These are phyloP conservation scores for Pseudocercospora macadamiae DNA, from an alignment of 2,329 filamentous ascomycete genomes.

Conservation along the genomic window DNA sequence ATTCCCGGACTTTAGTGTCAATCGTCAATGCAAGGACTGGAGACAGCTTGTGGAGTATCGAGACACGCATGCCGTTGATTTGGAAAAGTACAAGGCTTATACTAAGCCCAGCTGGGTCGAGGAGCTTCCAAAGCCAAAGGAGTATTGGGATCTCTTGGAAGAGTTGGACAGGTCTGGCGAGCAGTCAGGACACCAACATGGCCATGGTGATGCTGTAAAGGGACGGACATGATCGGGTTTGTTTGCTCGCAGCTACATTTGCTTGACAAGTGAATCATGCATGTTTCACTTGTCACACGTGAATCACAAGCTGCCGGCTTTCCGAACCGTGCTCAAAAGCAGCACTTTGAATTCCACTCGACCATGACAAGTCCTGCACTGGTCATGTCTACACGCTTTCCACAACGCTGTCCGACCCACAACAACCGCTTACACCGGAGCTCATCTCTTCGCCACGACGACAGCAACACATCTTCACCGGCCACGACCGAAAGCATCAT, in stretches of 20 bases:
- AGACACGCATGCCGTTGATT: background rate
- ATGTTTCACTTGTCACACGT: slow-evolving; percentile 3
- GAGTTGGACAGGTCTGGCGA: background rate
- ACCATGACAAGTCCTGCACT: background rate
- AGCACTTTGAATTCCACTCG: background rate
- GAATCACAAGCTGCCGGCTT: background rate
- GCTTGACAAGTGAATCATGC: background rate
- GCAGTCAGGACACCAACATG: background rate
- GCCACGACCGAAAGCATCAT: background rate
- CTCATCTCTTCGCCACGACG: background rate
- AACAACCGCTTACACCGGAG: background rate
- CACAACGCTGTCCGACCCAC: background rate
- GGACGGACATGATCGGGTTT: too few species aligned
- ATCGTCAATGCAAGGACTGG: background rate
- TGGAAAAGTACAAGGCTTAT: background rate
- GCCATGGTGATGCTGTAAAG: background rate
- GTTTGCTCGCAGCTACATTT: background rate
- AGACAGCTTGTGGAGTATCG: background rate
- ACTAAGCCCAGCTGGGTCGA: background rate
- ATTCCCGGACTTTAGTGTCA: background rate
- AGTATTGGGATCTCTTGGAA: background rate
- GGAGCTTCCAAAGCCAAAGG: background rate
- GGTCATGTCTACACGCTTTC: background rate
- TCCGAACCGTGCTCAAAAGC: too few species aligned
- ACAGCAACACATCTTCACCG: background rate